Evolutionary conservation across 768 basidiomycete species (phyloP).

Genomic region (Amanita muscaria): DNA sequence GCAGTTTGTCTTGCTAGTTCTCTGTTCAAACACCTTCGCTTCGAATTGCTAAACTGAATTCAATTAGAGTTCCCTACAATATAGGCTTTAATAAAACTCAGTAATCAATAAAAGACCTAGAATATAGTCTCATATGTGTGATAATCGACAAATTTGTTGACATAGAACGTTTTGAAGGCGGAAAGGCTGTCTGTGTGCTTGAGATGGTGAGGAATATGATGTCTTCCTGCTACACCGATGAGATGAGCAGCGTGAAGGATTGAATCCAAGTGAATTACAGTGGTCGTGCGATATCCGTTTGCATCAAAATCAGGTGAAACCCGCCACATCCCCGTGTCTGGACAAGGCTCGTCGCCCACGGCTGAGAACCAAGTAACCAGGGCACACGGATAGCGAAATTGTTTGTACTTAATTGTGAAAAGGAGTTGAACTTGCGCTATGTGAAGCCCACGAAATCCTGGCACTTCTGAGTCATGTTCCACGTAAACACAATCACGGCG

Average conservation of each 20-base stretch:
- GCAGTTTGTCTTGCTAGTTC: too few relatives aligned
- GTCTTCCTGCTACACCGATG: background rate
- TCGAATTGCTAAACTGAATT: too few relatives aligned
- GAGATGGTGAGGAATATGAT: background rate
- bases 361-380: background rate
- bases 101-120: too few relatives aligned
- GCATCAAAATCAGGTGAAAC: background rate
- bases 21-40: too few relatives aligned
- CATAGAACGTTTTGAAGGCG: background rate
- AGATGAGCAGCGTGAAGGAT: background rate
- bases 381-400: background rate
- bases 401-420: background rate
- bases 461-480: background rate
- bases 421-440: background rate
- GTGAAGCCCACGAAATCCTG: background rate
- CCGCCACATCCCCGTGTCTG: background rate
- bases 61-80: too few relatives aligned
- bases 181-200: background rate
- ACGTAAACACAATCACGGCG: background rate
- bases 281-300: background rate
- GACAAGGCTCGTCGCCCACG: background rate
- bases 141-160: conserved; percentile 1
- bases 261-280: background rate
- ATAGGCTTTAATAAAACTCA: too few relatives aligned
- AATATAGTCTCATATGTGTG: background rate